Conservation (phyloP, 2,329 filamentous ascomycete genomes). For the Ophiosphaerella korrae region DNA sequence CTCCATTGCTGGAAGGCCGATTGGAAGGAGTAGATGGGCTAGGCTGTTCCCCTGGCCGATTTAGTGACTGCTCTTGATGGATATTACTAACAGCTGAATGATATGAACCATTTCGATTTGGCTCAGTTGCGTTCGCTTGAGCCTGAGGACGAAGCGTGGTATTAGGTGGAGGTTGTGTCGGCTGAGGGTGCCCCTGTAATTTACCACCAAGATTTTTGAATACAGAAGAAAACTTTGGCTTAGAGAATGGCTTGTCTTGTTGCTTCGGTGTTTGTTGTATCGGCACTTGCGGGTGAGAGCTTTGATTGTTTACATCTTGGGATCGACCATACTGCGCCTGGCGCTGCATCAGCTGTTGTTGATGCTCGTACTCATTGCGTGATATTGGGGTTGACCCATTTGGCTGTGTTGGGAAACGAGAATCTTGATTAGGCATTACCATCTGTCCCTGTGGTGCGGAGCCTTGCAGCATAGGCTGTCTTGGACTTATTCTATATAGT, state of each 20-base stretch:
- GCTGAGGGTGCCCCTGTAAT: slow-evolving; percentile 18
- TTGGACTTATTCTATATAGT: slow-evolving; percentile 10
- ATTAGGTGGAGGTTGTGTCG: slow-evolving; percentile 7
- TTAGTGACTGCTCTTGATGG: slow-evolving; percentile 21
- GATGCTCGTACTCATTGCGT: slow-evolving; percentile 36
- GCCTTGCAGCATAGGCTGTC: slow-evolving; percentile 15
- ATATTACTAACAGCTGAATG: slow-evolving; percentile 32
- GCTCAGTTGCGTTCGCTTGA: slow-evolving; percentile 6
- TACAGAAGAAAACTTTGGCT: slow-evolving; percentile 45
- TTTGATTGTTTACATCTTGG: slow-evolving; percentile 49
- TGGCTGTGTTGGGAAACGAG: slow-evolving; percentile 18
- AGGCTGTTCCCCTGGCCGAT: slow-evolving; percentile 21
- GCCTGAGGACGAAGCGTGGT: neutral
- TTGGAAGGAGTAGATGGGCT: slow-evolving; percentile 16
- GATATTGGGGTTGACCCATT: slow-evolving; percentile 12
- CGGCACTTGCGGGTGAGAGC: slow-evolving; percentile 40
- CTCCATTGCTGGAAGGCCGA: slow-evolving; percentile 32
- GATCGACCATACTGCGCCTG: slow-evolving; percentile 47
- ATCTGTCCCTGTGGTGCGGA: slow-evolving; percentile 12
- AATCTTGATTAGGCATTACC: slow-evolving; percentile 14
- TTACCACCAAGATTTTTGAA: slow-evolving; percentile 51
- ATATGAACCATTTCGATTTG: slow-evolving; percentile 24
- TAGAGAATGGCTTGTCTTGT: slow-evolving; percentile 31
- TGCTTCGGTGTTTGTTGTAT: slow-evolving; percentile 25
- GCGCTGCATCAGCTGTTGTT: slow-evolving; percentile 38